phyloP scores from a whole-genome alignment of 148 eudicot genomes.

The Silene conica region DNA sequence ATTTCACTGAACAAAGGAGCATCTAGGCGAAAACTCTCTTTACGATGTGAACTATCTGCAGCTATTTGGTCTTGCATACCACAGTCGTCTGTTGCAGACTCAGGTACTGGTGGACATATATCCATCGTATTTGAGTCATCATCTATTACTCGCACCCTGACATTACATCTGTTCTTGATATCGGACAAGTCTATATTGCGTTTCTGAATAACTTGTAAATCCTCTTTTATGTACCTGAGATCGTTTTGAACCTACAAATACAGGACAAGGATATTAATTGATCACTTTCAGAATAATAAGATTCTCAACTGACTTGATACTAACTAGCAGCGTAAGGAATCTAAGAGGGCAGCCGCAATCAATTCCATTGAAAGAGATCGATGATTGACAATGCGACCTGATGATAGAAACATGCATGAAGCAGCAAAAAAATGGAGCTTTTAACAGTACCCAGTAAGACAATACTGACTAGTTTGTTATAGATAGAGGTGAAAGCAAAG shows the following conservation, averaged over 20 bases:
- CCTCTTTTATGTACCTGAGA: slow-evolving; percentile 75
- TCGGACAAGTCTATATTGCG: slow-evolving; percentile 42
- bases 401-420: slow-evolving; percentile 1
- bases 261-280: neutral
- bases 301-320: neutral
- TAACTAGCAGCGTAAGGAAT: neutral
- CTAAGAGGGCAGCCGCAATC: neutral
- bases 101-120: slow-evolving; percentile 35
- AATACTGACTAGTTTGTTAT: neutral
- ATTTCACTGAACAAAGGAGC: slow-evolving; percentile 33
- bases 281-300: neutral
- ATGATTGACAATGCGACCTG: neutral
- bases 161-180: slow-evolving; percentile 39
- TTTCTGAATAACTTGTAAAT: slow-evolving; percentile 60
- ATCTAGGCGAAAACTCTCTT: slow-evolving; percentile 30
- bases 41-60: slow-evolving; percentile 29
- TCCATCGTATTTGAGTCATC: slow-evolving; percentile 38
- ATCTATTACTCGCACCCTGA: slow-evolving; percentile 40
- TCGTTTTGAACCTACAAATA: slow-evolving; percentile 63
- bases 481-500: neutral
- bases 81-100: slow-evolving; percentile 31
- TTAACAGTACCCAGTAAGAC: neutral
- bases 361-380: neutral
- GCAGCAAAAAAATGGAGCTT: neutral
- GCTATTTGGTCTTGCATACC: slow-evolving; percentile 28